Conservation (phyloP, 305 asterid species). For the Lippia alba region DNA sequence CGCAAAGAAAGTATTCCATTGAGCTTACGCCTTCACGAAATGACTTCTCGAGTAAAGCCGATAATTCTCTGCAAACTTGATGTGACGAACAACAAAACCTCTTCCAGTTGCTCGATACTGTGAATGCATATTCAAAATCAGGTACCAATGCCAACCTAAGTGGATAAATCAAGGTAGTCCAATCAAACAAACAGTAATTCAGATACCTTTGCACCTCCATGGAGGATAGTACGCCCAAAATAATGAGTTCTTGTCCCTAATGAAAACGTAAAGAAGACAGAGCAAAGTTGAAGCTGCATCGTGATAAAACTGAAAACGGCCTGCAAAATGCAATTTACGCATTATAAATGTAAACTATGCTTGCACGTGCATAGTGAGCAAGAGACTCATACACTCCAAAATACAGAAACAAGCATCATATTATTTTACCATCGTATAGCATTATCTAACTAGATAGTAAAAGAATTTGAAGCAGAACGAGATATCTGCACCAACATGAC, state of each 20-base stretch:
- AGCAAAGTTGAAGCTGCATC: constrained; percentile 98
- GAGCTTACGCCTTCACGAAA: constrained; percentile 95
- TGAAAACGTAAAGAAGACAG: constrained; percentile 96
- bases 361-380: constrained; percentile 2
- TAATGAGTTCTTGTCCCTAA: constrained; percentile 96
- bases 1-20: background rate
- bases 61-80: constrained; percentile 96
- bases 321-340: constrained; percentile 51
- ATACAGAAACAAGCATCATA: background rate
- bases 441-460: constrained; percentile 19
- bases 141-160: constrained; percentile 32
- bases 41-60: constrained; percentile 98
- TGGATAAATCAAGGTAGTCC: constrained; percentile 16
- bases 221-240: constrained; percentile 98
- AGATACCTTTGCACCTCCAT: constrained; percentile 98
- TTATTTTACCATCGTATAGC: constrained; percentile 13
- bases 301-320: constrained; percentile 96
- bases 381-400: background rate
- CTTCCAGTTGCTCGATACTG: constrained; percentile 99
- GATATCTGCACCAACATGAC: constrained; percentile 14
- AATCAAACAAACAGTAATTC: constrained; percentile 20
- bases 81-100: constrained; percentile 97
- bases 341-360: constrained; percentile 13
- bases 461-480: constrained; percentile 7
- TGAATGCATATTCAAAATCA: constrained; percentile 34